phyloP scores from a whole-genome alignment of 1,284 basidiomycete species.

The Cyathus pygmaeus region DNA sequence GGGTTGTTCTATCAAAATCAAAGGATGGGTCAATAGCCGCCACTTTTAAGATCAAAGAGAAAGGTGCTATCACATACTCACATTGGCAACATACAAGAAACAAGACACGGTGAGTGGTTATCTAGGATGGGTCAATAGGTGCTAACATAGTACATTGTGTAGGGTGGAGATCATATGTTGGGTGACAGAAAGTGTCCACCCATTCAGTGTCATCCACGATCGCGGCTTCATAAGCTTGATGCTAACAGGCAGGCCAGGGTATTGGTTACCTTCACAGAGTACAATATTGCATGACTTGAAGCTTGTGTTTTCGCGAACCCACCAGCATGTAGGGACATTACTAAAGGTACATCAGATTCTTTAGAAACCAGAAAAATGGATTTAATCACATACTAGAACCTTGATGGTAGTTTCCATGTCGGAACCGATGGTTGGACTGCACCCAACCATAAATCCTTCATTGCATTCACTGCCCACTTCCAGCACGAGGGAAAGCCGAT shows the following conservation, averaged over 20 bases:
- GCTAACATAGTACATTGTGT: not conserved
- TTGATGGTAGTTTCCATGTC: conserved; percentile 19
- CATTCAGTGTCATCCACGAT: not conserved
- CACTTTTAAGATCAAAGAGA: conserved; percentile 29
- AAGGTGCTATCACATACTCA: conserved; percentile 24
- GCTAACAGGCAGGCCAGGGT: not conserved
- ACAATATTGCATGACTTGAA: conserved; percentile 9
- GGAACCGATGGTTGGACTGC: conserved; percentile 28
- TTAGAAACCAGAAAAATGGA: not conserved
- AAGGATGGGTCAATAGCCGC: conserved; percentile 28
- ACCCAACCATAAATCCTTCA: conserved; percentile 19
- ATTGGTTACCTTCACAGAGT: conserved; percentile 15
- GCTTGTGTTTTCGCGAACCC: not conserved
- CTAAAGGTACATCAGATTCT: not conserved
- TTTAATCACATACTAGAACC: not conserved
- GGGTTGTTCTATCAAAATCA: not conserved
- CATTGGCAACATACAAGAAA: not conserved
- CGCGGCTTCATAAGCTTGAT: not conserved
- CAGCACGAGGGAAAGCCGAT: conserved; percentile 17
- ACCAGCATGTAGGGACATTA: not conserved
- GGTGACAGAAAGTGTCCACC: not conserved
- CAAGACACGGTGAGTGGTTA: not conserved
- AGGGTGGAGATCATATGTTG: not conserved
- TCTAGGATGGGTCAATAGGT: not conserved
- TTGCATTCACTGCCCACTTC: conserved; percentile 24